Evolutionary conservation across 1,139 yeast genomes (phyloP).

Genomic region (Candida sp.): DNA sequence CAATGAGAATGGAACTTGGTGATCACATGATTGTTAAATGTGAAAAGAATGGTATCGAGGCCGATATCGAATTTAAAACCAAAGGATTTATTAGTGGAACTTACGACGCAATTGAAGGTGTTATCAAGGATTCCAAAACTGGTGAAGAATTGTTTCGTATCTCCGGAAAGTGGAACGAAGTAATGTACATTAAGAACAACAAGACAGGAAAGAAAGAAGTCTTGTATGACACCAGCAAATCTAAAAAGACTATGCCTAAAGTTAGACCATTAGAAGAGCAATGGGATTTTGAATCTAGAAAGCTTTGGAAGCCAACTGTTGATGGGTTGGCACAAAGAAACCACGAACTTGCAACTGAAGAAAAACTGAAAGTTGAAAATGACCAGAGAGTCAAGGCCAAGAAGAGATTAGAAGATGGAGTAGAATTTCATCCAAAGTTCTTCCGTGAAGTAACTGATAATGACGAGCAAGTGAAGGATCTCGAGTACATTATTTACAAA

Average conservation of each 20-base stretch:
- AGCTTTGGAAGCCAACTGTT: constrained; percentile 81
- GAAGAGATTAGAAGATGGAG: constrained; percentile 78
- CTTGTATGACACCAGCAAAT: constrained; percentile 66
- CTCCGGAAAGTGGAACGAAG: constrained; percentile 93
- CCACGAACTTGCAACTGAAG: constrained; percentile 87
- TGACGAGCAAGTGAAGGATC: constrained; percentile 28
- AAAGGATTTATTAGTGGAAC: constrained; percentile 95
- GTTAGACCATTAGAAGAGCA: constrained; percentile 85
- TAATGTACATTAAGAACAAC: constrained; percentile 69
- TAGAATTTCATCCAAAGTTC: constrained; percentile 78
- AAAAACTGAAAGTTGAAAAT: constrained; percentile 85
- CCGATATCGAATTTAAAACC: constrained; percentile 92
- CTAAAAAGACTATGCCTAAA: constrained; percentile 59
- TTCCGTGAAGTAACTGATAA: constrained; percentile 49
- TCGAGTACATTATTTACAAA: constrained; percentile 72
- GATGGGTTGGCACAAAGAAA: constrained; percentile 77
- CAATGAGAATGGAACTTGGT: constrained; percentile 87
- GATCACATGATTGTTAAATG: constrained; percentile 85
- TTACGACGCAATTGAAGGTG: constrained; percentile 88
- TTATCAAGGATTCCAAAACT: constrained; percentile 54
- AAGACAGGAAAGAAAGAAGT: constrained; percentile 51
- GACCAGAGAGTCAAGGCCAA: constrained; percentile 78
- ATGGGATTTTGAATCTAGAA: constrained; percentile 79
- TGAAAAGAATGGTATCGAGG: constrained; percentile 59
- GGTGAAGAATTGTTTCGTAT: constrained; percentile 67